Base-by-base conservation (phyloP, 179 eudicot species). In the Corrigiola litoralis region DNA sequence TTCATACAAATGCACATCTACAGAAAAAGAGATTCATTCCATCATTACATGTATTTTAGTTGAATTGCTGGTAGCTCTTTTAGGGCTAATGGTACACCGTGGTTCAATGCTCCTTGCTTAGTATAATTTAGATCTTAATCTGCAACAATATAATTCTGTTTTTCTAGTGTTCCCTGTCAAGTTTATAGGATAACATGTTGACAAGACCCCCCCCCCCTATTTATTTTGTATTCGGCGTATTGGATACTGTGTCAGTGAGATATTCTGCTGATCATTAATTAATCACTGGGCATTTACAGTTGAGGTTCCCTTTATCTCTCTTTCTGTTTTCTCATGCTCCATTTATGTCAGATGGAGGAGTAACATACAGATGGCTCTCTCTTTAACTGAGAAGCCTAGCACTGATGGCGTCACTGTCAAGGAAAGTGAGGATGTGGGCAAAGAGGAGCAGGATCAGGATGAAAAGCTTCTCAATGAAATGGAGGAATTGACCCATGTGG, bases 401-500 rank as follows among this genome's bases (percentile, higher is more conserved):
- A 27, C 82, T 50, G 57, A 67, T 36, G 46, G 62, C 45, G 79
- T 61, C 38, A 58, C 21, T 27, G 78, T 74, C 21, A 41, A 28
- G 61, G 67, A 64, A 48, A 57, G 52, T 47, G 55, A 77, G 63
- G 83, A 65, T 21, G 64, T 36, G 24, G 76, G 70, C 0, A 5
- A 24, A 28, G 75, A 75, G n/a, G 82, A 75, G 3, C 51, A 73
- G 31, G 84, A 83, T 70, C 90, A 92, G 66, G 96, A 90, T 44
- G 92, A 92, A 61, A 80, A 67, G 66, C 57, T 87, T 48, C 92
- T 92, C 9, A 77, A 82, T 75, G 96, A 92, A 77, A 90, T 92
- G 90, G 92, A 90, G 75, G 92, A 87, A 64, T 63, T 82, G 65
- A 80, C 90, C 14, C 65, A 79, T 79, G 92, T 81, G 57, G 77